Evolutionary conservation across 2,329 filamentous ascomycete species (phyloP), one percentile per base, ranked within the genome.

Genomic region (Botrytis deweyae): DNA sequence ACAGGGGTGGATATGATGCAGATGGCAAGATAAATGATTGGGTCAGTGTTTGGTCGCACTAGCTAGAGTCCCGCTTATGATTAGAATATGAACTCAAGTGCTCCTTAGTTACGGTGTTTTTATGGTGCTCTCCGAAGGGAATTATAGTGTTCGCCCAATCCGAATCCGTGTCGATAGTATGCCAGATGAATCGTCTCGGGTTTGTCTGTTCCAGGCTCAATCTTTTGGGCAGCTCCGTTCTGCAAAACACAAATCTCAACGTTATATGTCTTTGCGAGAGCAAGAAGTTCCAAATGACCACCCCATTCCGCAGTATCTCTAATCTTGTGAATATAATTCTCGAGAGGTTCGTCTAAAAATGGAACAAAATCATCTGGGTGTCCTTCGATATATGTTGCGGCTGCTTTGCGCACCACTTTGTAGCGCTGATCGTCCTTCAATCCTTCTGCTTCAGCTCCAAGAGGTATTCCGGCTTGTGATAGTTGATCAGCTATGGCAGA

Each of bases 71-170:
- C 66, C 49, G 49, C 22, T 33, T 73, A 38, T 9, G 42, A 46
- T 58, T 69, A 58, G 49, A 64, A 36, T 29, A 33, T 33, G n/a
- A 58, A 29, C 8, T 40, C 6, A n/a, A 64, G 33, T 63, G 29
- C 58, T 46, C 40, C 46, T 20, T 69, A 20, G n/a, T 22, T 33
- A 58, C 58, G 38, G 7, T 33, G 20, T 73, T 63, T 49, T 81
- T 76, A 81, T 72, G 78, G 74, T 72, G 74, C 74, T 74, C 77
- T 88, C 78, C 89, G 83, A 81, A 99, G 83, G 71, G 95, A 97
- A 82, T 99, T 99, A 84, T 99, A 99, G 84, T 99, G 96, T 85
- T 98, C 96, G 20, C 96, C 96, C 68, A 99, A 85, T 1, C 95
- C 95, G 82, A 97, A 98, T 67, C 93, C 93, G 84, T 98, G 94